Conservation (phyloP, 192 early-diverging fungal genomes). For the Mycoemilia scoparia region DNA sequence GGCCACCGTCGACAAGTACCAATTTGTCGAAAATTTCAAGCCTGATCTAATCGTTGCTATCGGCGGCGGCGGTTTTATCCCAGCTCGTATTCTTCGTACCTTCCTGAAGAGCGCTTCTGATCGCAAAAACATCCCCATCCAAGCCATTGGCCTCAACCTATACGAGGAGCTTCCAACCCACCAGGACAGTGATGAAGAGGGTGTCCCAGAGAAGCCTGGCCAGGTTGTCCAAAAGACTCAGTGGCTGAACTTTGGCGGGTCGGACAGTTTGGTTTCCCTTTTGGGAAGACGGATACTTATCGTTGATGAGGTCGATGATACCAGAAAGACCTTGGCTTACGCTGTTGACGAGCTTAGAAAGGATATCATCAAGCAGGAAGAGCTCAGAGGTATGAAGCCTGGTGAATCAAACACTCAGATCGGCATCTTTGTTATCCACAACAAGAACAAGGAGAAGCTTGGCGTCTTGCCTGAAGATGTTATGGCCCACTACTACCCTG, state of each 20-base stretch:
- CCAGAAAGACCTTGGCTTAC: conserved; percentile 48
- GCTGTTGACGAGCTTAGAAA: conserved; percentile 52
- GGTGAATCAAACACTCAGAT: conserved; percentile 33
- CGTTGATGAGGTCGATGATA: conserved; percentile 68
- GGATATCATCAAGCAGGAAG: conserved; percentile 39
- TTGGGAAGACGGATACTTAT: conserved; percentile 53
- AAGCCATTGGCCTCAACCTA: conserved; percentile 54
- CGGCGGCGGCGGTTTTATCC: conserved; percentile 62
- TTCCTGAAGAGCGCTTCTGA: conserved; percentile 48
- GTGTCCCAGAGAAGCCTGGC: conserved; percentile 21
- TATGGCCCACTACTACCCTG: conserved; percentile 52
- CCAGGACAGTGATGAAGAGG: conserved; percentile 13
- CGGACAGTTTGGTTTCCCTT: conserved; percentile 37
- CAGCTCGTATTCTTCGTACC: conserved; percentile 53
- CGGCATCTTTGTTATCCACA: conserved; percentile 60
- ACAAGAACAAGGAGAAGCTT: conserved; percentile 57
- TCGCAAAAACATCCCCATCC: conserved; percentile 57
- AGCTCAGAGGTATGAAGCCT: conserved; percentile 15
- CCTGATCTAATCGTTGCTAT: conserved; percentile 62
- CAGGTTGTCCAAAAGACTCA: conserved; percentile 59
- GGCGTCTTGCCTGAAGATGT: conserved; percentile 35
- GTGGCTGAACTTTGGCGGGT: conserved; percentile 60
- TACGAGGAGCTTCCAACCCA: conserved; percentile 49
- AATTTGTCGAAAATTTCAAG: conserved; percentile 39
- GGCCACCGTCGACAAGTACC: conserved; percentile 34